Evolutionary conservation across 1,284 basidiomycete species (phyloP).

Genomic region (Moniliella sp.): DNA sequence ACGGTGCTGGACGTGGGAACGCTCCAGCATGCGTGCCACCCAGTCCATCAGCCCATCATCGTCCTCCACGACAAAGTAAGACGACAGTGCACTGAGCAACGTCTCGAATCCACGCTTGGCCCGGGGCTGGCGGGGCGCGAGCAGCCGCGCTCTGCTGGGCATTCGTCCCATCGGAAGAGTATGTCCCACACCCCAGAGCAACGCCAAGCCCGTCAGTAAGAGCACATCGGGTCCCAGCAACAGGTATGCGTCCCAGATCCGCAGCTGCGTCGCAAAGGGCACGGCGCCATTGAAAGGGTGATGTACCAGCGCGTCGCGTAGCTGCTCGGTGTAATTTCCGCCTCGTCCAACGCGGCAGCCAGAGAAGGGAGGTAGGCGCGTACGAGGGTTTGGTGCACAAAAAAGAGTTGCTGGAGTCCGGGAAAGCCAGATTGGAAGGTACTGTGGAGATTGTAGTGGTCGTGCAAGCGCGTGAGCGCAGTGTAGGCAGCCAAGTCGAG

Average conservation of each 20-base stretch:
- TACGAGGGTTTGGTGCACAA: conserved; percentile 70
- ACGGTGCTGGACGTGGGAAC: neutral
- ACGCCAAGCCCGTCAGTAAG: conserved; percentile 57
- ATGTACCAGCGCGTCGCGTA: conserved; percentile 99
- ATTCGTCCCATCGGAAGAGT: neutral
- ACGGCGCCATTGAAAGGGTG: conserved; percentile 72
- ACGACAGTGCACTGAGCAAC: conserved; percentile 12
- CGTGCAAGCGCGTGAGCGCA: conserved; percentile 49
- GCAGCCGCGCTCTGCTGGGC: too few species aligned
- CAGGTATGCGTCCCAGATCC: conserved; percentile 81
- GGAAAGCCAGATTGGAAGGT: conserved; percentile 89
- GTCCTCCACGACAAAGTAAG: conserved; percentile 18
- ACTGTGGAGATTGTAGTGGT: conserved; percentile 54
- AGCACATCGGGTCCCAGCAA: conserved; percentile 75
- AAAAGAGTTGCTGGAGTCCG: conserved; percentile 76
- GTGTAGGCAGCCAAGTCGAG: conserved; percentile 52
- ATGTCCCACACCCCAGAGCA: conserved; percentile 49
- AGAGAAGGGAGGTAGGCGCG: conserved; percentile 67
- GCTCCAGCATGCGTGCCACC: conserved; percentile 5
- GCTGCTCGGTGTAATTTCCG: conserved; percentile 66
- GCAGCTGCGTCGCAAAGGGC: conserved; percentile 76
- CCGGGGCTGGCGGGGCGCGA: neutral
- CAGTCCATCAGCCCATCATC: conserved; percentile 23
- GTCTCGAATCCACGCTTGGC: conserved; percentile 7
- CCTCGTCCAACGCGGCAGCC: conserved; percentile 48